These are phyloP conservation scores for Russula sp. DNA, from an alignment of 768 basidiomycete species.

Conservation along the genomic window DNA sequence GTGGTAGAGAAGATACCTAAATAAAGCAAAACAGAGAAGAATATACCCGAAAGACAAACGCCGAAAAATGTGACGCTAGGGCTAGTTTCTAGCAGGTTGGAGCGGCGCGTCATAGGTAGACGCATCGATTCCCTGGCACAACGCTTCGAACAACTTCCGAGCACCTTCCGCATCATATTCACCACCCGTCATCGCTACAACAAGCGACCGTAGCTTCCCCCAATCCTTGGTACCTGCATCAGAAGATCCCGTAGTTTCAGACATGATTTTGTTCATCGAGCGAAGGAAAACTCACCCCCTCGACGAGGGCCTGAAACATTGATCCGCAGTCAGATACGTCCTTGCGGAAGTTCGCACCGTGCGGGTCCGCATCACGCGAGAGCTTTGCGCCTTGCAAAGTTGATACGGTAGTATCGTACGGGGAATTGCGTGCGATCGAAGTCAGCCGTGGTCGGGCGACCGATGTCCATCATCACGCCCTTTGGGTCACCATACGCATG, in stretches of 20 bases:
- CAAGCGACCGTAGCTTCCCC: slow-evolving; percentile 44
- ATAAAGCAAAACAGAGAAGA: not conserved
- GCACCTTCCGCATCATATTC: slow-evolving; percentile 51
- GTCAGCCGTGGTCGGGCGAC: slow-evolving; percentile 9
- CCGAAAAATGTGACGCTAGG: not conserved
- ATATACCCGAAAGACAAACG: not conserved
- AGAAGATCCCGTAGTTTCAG: not conserved
- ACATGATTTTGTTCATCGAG: not conserved
- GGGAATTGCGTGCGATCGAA: slow-evolving; percentile 22
- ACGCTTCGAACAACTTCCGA: slow-evolving; percentile 49
- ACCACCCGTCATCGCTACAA: slow-evolving; percentile 48
- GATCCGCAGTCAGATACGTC: slow-evolving; percentile 25
- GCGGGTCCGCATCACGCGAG: slow-evolving; percentile 16
- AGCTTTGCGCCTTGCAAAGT: slow-evolving; percentile 22
- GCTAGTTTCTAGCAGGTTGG: not conserved
- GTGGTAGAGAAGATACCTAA: not conserved
- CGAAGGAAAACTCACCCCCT: slow-evolving; percentile 4
- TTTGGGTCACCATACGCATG: slow-evolving; percentile 13
- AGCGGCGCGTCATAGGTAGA: slow-evolving; percentile 40
- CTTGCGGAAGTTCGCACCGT: slow-evolving; percentile 6
- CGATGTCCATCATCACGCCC: slow-evolving; percentile 30
- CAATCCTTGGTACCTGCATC: slow-evolving; percentile 43
- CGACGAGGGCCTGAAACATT: slow-evolving; percentile 18
- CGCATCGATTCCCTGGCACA: slow-evolving; percentile 45
- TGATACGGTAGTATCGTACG: slow-evolving; percentile 27